A percentile compares a stretch with the other conserved stretches of the same genome.
These are phyloP conservation scores for Talaromyces sp. DNA, from an alignment of 2,329 filamentous ascomycete species.

Conservation along the genomic window DNA sequence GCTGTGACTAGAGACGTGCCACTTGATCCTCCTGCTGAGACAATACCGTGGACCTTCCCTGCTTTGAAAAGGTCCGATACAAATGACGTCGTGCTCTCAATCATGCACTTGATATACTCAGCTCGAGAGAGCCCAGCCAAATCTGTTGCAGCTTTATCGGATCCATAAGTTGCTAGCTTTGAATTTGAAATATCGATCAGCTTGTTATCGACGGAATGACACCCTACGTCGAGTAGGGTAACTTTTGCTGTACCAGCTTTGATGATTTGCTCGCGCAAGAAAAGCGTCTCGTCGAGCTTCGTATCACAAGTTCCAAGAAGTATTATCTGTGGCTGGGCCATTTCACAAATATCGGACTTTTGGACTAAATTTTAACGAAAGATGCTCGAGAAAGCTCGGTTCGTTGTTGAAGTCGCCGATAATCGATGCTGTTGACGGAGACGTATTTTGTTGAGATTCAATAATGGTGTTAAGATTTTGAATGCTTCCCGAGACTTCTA, in stretches of 20 bases:
- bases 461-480: neutral
- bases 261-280: conserved; percentile 45
- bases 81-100: conserved; percentile 39
- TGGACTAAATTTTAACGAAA: neutral
- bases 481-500: neutral
- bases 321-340: conserved; percentile 31
- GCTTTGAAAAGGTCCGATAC: conserved; percentile 36
- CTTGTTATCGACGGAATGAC: conserved; percentile 35
- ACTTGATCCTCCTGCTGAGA: conserved; percentile 58
- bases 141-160: conserved; percentile 18
- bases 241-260: conserved; percentile 27
- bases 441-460: neutral
- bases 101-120: conserved; percentile 54
- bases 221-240: conserved; percentile 53
- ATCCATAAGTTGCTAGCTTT: conserved; percentile 33
- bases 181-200: conserved; percentile 45
- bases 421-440: neutral
- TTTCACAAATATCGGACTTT: neutral
- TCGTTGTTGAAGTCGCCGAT: neutral
- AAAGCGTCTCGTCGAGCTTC: conserved; percentile 55
- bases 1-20: conserved; percentile 56
- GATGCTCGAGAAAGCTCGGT: neutral
- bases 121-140: conserved; percentile 42
- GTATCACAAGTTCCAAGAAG: conserved; percentile 61
- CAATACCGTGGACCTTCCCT: conserved; percentile 47